Conservation (phyloP, 2,329 filamentous ascomycete species). For the Talaromyces piceae region DNA sequence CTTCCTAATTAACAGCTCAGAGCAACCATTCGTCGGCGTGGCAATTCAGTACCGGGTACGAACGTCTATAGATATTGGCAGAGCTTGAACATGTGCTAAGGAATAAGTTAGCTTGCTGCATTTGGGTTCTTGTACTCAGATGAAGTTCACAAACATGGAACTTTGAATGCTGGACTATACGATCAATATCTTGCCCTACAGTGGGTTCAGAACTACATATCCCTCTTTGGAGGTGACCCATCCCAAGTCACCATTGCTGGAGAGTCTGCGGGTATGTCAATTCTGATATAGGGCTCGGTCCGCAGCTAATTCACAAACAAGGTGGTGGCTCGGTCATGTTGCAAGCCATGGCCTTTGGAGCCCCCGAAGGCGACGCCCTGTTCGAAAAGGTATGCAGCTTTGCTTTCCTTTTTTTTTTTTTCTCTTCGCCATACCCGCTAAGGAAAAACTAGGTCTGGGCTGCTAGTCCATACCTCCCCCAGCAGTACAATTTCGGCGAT, state of each 20-base stretch:
- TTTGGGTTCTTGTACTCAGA: conserved; percentile 40
- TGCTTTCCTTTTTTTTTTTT: no score
- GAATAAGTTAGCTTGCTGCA: conserved; percentile 16
- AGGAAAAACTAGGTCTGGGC: conserved; percentile 22
- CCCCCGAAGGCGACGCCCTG: neutral
- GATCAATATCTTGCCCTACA: conserved; percentile 51
- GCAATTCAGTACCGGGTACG: conserved; percentile 44
- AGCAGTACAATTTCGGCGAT: conserved; percentile 46
- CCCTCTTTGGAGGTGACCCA: conserved; percentile 49
- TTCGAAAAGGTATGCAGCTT: conserved; percentile 2
- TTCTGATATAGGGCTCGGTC: neutral
- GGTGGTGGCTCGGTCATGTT: conserved; percentile 24
- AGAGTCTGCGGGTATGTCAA: conserved; percentile 37
- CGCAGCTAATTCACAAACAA: neutral
- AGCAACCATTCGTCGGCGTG: conserved; percentile 41
- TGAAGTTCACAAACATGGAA: conserved; percentile 32
- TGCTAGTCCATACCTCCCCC: conserved; percentile 48
- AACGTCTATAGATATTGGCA: neutral
- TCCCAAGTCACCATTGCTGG: conserved; percentile 45
- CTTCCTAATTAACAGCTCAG: conserved; percentile 38
- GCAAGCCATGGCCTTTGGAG: conserved; percentile 10
- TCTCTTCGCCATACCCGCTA: conserved; percentile 5
- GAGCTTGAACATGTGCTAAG: neutral
- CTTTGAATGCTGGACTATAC: conserved; percentile 43
- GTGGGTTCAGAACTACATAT: conserved; percentile 50